A percentile compares a stretch with the other conserved stretches of the same genome.
These are phyloP conservation scores for Forsythia suspensa DNA, from an alignment of 257 asterid species.

Conservation along the genomic window DNA sequence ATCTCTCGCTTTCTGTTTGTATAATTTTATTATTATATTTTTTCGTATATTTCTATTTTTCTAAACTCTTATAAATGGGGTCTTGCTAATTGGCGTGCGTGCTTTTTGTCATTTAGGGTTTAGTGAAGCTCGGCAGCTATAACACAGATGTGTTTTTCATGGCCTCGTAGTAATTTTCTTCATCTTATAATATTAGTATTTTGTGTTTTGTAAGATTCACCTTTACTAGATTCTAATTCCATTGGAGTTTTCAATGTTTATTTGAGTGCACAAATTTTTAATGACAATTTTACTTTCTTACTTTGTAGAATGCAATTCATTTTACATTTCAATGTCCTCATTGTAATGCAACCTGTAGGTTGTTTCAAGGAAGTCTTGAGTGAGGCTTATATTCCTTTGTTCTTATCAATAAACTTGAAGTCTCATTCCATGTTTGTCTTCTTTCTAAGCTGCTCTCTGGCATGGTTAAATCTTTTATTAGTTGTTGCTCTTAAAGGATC, in stretches of 20 bases:
- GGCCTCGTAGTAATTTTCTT: slow-evolving; percentile 62
- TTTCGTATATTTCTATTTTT: not conserved
- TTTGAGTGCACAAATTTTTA: not conserved
- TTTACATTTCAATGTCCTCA: not conserved
- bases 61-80: slow-evolving; percentile 23
- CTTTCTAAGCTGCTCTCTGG: not conserved
- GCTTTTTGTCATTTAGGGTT: slow-evolving; percentile 65
- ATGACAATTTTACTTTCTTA: not conserved
- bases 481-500: slow-evolving; percentile 1
- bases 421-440: not conserved
- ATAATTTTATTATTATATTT: slow-evolving; percentile 7
- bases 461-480: not conserved
- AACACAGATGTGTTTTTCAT: slow-evolving; percentile 62
- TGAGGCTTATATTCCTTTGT: not conserved
- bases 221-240: not conserved
- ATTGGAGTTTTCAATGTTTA: not conserved
- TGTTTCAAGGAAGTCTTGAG: not conserved
- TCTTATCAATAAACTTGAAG: not conserved
- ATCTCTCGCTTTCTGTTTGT: slow-evolving; percentile 20
- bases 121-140: slow-evolving; percentile 79
- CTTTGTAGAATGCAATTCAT: not conserved
- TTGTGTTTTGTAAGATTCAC: not conserved
- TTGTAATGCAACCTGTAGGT: not conserved
- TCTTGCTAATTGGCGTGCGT: slow-evolving; percentile 43
- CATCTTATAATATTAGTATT: slow-evolving; percentile 37